Evolutionary conservation across 2,329 filamentous ascomycete genomes (phyloP).

Genomic region (Alternaria sp.): DNA sequence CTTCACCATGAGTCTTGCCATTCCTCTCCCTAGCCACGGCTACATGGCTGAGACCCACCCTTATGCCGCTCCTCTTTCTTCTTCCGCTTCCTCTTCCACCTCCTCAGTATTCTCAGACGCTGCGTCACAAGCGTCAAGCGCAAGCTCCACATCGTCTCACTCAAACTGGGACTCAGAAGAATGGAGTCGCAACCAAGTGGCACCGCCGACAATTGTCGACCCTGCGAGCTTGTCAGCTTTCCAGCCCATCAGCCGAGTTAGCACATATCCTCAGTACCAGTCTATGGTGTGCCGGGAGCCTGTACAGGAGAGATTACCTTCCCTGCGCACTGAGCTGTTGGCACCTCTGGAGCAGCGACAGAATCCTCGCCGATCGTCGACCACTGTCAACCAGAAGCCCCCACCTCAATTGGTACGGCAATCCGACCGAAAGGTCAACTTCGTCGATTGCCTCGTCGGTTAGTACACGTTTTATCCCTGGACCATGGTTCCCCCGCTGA

Average conservation of each 20-base stretch:
- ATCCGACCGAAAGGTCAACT: conserved; percentile 89
- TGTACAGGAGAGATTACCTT: conserved; percentile 38
- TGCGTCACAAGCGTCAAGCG: conserved; percentile 72
- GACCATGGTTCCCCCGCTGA: conserved; percentile 47
- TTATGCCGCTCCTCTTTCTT: conserved; percentile 74
- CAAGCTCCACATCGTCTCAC: conserved; percentile 65
- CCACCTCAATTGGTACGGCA: conserved; percentile 83
- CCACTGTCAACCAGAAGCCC: conserved; percentile 63
- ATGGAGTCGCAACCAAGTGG: conserved; percentile 37
- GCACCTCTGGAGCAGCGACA: conserved; percentile 69
- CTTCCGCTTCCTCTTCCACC: conserved; percentile 76
- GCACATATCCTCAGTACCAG: conserved; percentile 47
- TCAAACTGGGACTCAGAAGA: conserved; percentile 57
- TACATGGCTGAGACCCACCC: conserved; percentile 54
- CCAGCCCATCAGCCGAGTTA: conserved; percentile 44
- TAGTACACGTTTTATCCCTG: conserved; percentile 58
- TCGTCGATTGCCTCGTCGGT: conserved; percentile 98
- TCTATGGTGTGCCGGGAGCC: conserved; percentile 47
- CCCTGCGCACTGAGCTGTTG: conserved; percentile 49
- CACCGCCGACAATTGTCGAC: conserved; percentile 30
- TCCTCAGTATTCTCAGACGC: conserved; percentile 77
- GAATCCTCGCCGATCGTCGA: conserved; percentile 64
- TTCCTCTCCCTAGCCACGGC: conserved; percentile 41
- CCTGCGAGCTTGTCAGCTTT: conserved; percentile 29
- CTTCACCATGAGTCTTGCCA: conserved; percentile 50